Conservation (phyloP, 164 flowering plant species). For the Vitis labrusca region DNA sequence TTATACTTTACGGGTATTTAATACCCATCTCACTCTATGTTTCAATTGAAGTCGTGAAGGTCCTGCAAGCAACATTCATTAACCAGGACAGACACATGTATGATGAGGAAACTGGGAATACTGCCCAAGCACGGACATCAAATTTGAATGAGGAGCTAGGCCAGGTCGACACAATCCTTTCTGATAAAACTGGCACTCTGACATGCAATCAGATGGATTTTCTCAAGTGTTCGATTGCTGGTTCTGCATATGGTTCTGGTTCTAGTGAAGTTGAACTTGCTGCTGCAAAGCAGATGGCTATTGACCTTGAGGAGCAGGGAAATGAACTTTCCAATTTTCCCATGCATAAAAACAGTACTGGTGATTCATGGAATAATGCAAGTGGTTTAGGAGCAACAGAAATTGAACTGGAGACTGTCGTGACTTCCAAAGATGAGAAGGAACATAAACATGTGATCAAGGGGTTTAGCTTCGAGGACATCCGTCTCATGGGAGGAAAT, state of each 20-base stretch:
- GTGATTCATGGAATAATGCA: slow-evolving; percentile 11
- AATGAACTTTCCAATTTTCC: slow-evolving; percentile 17
- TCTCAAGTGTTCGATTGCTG: slow-evolving; percentile 91
- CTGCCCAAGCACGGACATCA: slow-evolving; percentile 85
- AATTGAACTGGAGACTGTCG: slow-evolving; percentile 59
- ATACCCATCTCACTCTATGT: slow-evolving; percentile 94
- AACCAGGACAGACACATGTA: slow-evolving; percentile 81
- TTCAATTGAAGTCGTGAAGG: slow-evolving; percentile 90
- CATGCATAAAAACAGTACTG: slow-evolving; percentile 9
- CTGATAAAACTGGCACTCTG: slow-evolving; percentile 95
- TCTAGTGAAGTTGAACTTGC: slow-evolving; percentile 93
- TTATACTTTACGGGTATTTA: slow-evolving; percentile 81
- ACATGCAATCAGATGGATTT: slow-evolving; percentile 99
- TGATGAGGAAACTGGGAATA: slow-evolving; percentile 73
- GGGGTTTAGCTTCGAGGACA: slow-evolving; percentile 86
- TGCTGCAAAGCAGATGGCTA: slow-evolving; percentile 75
- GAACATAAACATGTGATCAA: slow-evolving; percentile 47
- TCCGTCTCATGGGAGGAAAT: slow-evolving; percentile 69
- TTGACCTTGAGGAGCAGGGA: slow-evolving; percentile 45
- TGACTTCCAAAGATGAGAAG: slow-evolving; percentile 40
- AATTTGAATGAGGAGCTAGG: slow-evolving; percentile 96
- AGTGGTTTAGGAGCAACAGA: slow-evolving; percentile 34
- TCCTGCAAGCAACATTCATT: slow-evolving; percentile 80
- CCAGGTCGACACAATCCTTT: slow-evolving; percentile 89
- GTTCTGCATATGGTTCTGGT: slow-evolving; percentile 71